Conservation (phyloP, 768 basidiomycete species). For the Lactarius hengduanensis region DNA sequence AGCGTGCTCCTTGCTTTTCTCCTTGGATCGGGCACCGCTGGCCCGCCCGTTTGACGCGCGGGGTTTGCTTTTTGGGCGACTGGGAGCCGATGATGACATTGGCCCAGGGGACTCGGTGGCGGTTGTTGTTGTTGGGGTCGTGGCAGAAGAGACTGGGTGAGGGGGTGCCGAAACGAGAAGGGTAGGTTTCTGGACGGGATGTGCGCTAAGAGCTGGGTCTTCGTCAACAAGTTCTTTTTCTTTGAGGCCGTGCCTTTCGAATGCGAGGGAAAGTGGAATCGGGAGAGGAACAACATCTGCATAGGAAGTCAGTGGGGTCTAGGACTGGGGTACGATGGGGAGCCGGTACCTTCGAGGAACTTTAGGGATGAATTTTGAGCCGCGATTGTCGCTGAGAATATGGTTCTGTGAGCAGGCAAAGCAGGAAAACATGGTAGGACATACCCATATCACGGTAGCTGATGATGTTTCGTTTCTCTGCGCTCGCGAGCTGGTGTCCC, state of each 20-base stretch:
- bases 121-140: slow-evolving; percentile 18
- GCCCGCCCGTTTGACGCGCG: slow-evolving; percentile 22
- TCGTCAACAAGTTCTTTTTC: slow-evolving; percentile 28
- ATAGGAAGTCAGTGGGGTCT: background rate
- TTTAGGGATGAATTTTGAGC: slow-evolving; percentile 15
- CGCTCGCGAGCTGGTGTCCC: slow-evolving; percentile 21
- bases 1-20: slow-evolving; percentile 22
- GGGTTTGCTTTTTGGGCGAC: slow-evolving; percentile 17
- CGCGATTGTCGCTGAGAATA: slow-evolving; percentile 13
- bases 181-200: slow-evolving; percentile 16
- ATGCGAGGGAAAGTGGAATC: slow-evolving; percentile 23
- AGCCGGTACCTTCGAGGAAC: slow-evolving; percentile 26
- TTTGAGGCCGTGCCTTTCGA: slow-evolving; percentile 22
- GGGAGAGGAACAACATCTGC: slow-evolving; percentile 27
- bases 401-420: background rate
- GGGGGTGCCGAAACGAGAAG: slow-evolving; percentile 4
- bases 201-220: slow-evolving; percentile 27
- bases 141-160: slow-evolving; percentile 18
- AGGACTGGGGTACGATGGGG: background rate
- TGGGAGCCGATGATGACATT: slow-evolving; percentile 6
- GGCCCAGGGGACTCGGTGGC: slow-evolving; percentile 15
- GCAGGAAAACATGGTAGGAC: slow-evolving; percentile 1
- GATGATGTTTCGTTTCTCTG: slow-evolving; percentile 22
- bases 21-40: slow-evolving; percentile 21
- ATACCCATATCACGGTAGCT: slow-evolving; percentile 30